A percentile compares a stretch with the other conserved stretches of the same genome.
Conservation (phyloP, 441 rosid genomes). For the Codiaeum variegatum region DNA sequence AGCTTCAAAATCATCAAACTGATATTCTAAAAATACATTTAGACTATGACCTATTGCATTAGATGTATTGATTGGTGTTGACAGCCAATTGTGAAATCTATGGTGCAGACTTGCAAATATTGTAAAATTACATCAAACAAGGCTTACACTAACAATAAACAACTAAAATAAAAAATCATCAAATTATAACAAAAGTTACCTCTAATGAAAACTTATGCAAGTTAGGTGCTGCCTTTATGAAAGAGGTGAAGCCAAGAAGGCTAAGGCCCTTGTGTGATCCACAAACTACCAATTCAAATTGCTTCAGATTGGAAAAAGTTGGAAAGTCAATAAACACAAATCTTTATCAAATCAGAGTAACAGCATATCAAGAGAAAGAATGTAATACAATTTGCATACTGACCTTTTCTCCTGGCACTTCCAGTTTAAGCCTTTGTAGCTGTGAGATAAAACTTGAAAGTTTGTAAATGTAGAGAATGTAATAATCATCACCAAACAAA, state of each 20-base stretch:
- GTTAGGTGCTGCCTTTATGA: background rate
- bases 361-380: background rate
- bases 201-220: background rate
- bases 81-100: too few relatives aligned
- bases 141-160: too few relatives aligned
- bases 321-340: background rate
- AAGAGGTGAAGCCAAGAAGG: background rate
- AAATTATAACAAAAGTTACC: background rate
- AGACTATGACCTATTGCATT: too few relatives aligned
- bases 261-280: background rate
- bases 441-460: background rate
- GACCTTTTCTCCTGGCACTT: background rate
- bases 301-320: background rate
- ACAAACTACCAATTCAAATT: background rate
- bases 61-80: too few relatives aligned
- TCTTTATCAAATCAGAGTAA: background rate
- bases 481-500: too few relatives aligned
- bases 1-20: too few relatives aligned
- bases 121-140: too few relatives aligned
- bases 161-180: too few relatives aligned
- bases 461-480: too few relatives aligned
- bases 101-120: too few relatives aligned
- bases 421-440: background rate
- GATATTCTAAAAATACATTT: too few relatives aligned
- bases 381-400: background rate